These are phyloP conservation scores for Amaranthus hypochondriacus DNA, from an alignment of 148 eudicot species.

Conservation along the genomic window DNA sequence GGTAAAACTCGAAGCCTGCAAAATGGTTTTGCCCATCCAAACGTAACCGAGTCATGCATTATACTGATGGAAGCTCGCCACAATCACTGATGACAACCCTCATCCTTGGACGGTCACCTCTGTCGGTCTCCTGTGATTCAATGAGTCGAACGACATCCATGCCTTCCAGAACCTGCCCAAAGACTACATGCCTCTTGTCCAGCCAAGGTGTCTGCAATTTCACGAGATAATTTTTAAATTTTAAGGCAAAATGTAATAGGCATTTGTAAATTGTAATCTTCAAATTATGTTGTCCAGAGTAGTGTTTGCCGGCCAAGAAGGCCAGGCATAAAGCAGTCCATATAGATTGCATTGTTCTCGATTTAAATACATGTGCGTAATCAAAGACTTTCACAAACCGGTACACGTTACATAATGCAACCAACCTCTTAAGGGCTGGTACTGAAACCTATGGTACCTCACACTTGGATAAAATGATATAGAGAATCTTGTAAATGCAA, in stretches of 20 bases:
- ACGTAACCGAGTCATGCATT: constrained; percentile 6
- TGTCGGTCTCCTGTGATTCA: constrained; percentile 82
- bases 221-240: not conserved
- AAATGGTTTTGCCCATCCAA: not conserved
- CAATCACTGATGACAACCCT: constrained; percentile 76
- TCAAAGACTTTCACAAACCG: not conserved
- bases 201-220: constrained; percentile 88
- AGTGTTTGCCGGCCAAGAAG: not conserved
- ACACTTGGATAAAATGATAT: no score
- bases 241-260: not conserved
- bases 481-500: no score
- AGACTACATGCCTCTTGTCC: constrained; percentile 84
- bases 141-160: constrained; percentile 82
- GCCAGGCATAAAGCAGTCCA: no score
- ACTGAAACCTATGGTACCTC: no score
- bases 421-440: not conserved
- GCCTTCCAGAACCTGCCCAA: constrained; percentile 92
- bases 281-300: not conserved
- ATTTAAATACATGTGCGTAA: not conserved
- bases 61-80: constrained; percentile 78
- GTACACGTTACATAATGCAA: constrained; percentile 5
- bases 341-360: not conserved
- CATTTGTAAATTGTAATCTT: not conserved
- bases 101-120: constrained; percentile 85
- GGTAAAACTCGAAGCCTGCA: not conserved